Evolutionary conservation across 1,284 basidiomycete species (phyloP).

Genomic region (Cystobasidium pallidum): DNA sequence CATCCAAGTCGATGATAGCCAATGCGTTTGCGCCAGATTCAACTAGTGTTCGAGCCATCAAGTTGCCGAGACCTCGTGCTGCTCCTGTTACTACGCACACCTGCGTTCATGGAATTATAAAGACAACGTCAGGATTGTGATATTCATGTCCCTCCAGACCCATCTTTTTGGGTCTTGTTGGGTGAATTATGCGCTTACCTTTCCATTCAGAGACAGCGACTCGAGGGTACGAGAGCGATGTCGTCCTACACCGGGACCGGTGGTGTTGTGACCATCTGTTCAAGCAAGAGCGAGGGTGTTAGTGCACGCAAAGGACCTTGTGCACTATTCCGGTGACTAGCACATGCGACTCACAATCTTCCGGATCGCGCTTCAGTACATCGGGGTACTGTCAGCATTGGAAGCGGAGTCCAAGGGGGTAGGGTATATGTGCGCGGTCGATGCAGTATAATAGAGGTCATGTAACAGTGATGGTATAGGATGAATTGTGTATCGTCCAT

Average conservation of each 20-base stretch:
- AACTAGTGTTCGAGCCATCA: conserved; percentile 86
- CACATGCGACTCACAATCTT: conserved; percentile 21
- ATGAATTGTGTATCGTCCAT: too few species aligned
- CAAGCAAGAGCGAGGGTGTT: not conserved
- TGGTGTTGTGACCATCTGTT: conserved; percentile 39
- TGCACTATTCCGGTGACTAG: too few species aligned
- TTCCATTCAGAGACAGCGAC: conserved; percentile 51
- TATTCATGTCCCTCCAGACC: too few species aligned
- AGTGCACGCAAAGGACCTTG: not conserved
- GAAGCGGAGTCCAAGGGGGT: too few species aligned
- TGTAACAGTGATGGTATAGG: too few species aligned
- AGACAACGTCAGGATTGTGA: not conserved
- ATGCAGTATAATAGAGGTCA: too few species aligned
- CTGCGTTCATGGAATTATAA: conserved; percentile 57
- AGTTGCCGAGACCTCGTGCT: conserved; percentile 81
- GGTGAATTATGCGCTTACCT: conserved; percentile 32
- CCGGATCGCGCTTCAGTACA: conserved; percentile 13
- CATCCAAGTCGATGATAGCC: conserved; percentile 81
- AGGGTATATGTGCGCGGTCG: not conserved
- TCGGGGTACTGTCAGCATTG: conserved; percentile 26
- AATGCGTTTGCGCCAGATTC: conserved; percentile 80
- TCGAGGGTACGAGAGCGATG: conserved; percentile 51
- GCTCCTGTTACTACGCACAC: conserved; percentile 94
- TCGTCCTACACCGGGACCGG: conserved; percentile 49
- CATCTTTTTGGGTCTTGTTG: too few species aligned